Evolutionary conservation across 371 early-diverging fungal species (phyloP), one percentile per base, ranked within the genome.

Genomic region (Mucor piriformis): DNA sequence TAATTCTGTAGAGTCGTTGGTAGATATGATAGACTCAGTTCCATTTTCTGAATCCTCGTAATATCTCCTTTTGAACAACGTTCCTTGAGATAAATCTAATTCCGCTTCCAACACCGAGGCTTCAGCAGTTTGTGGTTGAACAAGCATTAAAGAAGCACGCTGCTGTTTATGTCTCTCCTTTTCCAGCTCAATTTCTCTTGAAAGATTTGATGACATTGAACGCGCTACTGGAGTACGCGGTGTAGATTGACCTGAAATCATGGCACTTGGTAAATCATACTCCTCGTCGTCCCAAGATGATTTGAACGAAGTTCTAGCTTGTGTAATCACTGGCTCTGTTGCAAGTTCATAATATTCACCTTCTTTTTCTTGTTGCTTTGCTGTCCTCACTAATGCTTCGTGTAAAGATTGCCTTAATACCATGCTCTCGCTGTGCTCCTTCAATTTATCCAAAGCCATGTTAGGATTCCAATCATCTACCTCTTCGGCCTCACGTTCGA

Each of bases 31-130:
- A 2, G 32, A 33, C 25, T 35, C 16, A 0, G 50, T 49, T 4
- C 16, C 37, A 15, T 11, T 25, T 23, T 54, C 54, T 32, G 21
- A 29, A 13, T 24, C 20, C 16, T 50, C 8, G 5, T 52, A 46
- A 54, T 54, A 16, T 10, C 59, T 52, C 43, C 50, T 47, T 20
- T 64, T 58, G 24, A 58, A 64, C 5, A 71, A 29, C 3, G n/a
- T 52, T 3, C 72, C 64, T 15, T 59, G 61, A 2, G 67, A 71
- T 18, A 71, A 43, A 25, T 71, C 72, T 7, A 71, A 40, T 38
- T 71, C 67, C 8, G 64, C 67, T 29, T 71, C 72, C 11, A 71
- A 33, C 25, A 58, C 44, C 3, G 72, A 63, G 6, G 67, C 72
- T 8, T 54, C 33, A 10, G 72, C 59, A 12, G 56, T 46, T 21